Percentiles rank a stretch among this genome's conserved stretches.
phyloP scores from a whole-genome alignment of 495 filamentous ascomycete genomes.

The Penicillium chermesinum region DNA sequence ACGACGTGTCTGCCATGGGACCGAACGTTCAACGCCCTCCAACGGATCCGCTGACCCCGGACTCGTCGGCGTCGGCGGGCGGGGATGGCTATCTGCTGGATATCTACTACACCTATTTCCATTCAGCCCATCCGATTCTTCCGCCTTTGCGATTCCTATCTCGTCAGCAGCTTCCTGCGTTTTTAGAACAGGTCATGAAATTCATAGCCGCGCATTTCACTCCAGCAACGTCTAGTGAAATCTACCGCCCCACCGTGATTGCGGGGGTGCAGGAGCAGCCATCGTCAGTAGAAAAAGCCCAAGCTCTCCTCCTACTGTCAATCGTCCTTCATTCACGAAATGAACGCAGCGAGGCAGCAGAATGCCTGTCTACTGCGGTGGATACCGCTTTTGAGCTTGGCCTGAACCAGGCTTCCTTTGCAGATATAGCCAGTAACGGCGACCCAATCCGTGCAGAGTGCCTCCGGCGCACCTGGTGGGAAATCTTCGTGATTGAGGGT shows the following conservation, averaged over 20 bases:
- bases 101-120: conserved; percentile 44
- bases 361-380: conserved; percentile 62
- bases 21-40: conserved; percentile 11
- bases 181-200: conserved; percentile 43
- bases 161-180: conserved; percentile 27
- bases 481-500: conserved; percentile 72
- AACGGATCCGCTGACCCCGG: conserved; percentile 36
- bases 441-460: conserved; percentile 64
- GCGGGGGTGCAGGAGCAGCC: conserved; percentile 31
- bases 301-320: conserved; percentile 70
- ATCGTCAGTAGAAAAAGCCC: conserved; percentile 49
- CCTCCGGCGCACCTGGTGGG: conserved; percentile 88
- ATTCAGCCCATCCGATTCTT: conserved; percentile 42
- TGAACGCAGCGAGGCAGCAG: conserved; percentile 59
- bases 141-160: conserved; percentile 32
- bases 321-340: conserved; percentile 74
- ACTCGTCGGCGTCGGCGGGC: conserved; percentile 32
- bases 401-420: conserved; percentile 58
- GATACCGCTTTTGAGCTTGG: conserved; percentile 69
- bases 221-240: conserved; percentile 33
- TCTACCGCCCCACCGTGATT: conserved; percentile 37
- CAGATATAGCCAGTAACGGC: conserved; percentile 37
- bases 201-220: conserved; percentile 45
- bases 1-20: conserved; percentile 15
- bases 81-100: conserved; percentile 42